Base-by-base conservation (phyloP, 345 rosid species). In the Populus nigra region DNA sequence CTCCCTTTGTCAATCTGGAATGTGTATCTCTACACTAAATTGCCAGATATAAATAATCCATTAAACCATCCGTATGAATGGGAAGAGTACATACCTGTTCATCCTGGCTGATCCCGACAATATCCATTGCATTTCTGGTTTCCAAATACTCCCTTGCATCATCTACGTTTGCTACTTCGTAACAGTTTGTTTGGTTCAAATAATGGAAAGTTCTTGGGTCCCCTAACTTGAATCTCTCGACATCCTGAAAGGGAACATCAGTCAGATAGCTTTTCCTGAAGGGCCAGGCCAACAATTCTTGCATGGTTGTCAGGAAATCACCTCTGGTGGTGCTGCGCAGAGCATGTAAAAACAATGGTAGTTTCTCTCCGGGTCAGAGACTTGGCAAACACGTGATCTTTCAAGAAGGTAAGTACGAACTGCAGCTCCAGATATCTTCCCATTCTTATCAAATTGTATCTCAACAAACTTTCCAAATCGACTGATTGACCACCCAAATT, bases 391-490 rank as follows among this genome's bases (percentile, higher is more conserved):
- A 71, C 96, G 91, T 23, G 93, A 93, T 83, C 94, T 84, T 83
- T 90, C 97, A 0, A 92, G 93, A 72, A 91, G 89, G 76, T 91
- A 93, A 41, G 98, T 93, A 5, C 94, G 85, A 20, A 92, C 83
- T 73, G 93, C 95, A 78, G 97, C 97, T 83, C 98, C 97, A 47
- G 97, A 93, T 39, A 93, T 92, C 74, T 87, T 89, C 81, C 98
- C 98, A 68, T 85, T 85, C 87, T 91, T 86, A 78, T 92, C 95
- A 82, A 93, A 92, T 82, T 93, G 97, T 75, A 93, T 91, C 88
- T 92, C 98, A 76, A 93, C 97, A 75, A 93, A 93, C 76, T 93
- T 93, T 65, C 98, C 98, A 85, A 91, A 91, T 68, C 94, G 96
- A 90, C 96, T 91, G 83, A 47, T 35, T 12, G 62, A 65, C 35